Base-by-base conservation (phyloP, 192 early-diverging fungal species). In the Coemansia sp. region DNA sequence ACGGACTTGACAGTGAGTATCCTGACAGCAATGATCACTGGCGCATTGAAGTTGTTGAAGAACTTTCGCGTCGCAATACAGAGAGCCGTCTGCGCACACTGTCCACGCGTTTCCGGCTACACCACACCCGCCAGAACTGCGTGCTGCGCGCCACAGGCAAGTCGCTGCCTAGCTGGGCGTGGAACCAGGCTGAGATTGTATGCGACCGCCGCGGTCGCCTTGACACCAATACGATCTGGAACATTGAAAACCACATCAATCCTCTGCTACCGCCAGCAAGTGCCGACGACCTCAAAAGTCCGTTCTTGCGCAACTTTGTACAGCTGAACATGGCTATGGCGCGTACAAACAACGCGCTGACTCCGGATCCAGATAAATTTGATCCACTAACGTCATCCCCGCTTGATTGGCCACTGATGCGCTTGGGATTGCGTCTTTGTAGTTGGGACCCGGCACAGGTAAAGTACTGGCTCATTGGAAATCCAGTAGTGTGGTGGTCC, bases 261-360 rank as follows among this genome's bases (percentile, higher is more conserved):
- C 76, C 85, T 0, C 85, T 83, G 61, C 82, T 98, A 62, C 91
- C 90, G n/a, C 65, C 86, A 15, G 92, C 91, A 39, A 79, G 81
- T 21, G 62, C 73, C 5, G 74, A 69, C 9, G 76, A 83, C 4
- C 93, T 90, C 76, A 89, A 82, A 55, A 86, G 91, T 29, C 81
- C 79, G 23, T 98, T 98, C 70, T 74, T 92, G 62, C 81, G 85
- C 56, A 89, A 97, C 73, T 93, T 97, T 75, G 82, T 87, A 59
- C 92, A 93, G 61, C 79, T 97, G 60, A 98, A 98, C 67, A 86
- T 92, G 11, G 93, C 90, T 15, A 98, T 98, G 96, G 95, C 93
- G 88, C 90, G 89, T 1, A 90, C 90, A 15, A 99, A 99, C 85
- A 99, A 98, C 68, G 95, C 94, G 8, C 76, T 99, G 61, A 84